Evolutionary conservation across 2,329 filamentous ascomycete genomes (phyloP).

Genomic region (Canariomyces notabilis): DNA sequence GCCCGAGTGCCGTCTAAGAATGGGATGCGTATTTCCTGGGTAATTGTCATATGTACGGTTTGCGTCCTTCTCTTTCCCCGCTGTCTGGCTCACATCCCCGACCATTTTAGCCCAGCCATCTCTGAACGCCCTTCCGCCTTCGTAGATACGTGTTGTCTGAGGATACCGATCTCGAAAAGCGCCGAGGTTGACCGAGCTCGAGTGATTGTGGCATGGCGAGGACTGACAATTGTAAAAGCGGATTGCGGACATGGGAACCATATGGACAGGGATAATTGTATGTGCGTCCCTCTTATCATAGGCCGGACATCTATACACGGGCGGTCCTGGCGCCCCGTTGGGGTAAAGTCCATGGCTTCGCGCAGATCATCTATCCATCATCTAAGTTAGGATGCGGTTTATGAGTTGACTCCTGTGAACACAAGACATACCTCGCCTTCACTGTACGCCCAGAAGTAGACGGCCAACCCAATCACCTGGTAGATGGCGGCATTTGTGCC

Average conservation of each 20-base stretch:
- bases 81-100: not conserved
- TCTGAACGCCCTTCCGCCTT: not conserved
- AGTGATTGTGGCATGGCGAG: not conserved
- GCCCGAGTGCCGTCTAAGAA: not conserved
- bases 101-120: not conserved
- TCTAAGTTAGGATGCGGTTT: not conserved
- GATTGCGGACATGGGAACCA: no score
- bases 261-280: conserved; percentile 6
- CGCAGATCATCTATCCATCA: conserved; percentile 63
- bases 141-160: not conserved
- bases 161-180: not conserved
- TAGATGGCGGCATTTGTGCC: conserved; percentile 88
- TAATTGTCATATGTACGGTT: conserved; percentile 12
- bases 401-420: not conserved
- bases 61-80: conserved; percentile 2
- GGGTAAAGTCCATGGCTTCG: conserved; percentile 65
- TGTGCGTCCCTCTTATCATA: not conserved
- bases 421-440: conserved; percentile 79
- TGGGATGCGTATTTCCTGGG: conserved; percentile 6
- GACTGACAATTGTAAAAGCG: no score
- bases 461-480: conserved; percentile 76
- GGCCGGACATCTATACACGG: conserved; percentile 17
- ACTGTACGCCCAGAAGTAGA: conserved; percentile 96
- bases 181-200: not conserved
- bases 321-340: conserved; percentile 40